A percentile compares a stretch with the other conserved stretches of the same genome.
Evolutionary conservation across 768 basidiomycete genomes (phyloP).

Genomic region (Thelephora ganbajun): DNA sequence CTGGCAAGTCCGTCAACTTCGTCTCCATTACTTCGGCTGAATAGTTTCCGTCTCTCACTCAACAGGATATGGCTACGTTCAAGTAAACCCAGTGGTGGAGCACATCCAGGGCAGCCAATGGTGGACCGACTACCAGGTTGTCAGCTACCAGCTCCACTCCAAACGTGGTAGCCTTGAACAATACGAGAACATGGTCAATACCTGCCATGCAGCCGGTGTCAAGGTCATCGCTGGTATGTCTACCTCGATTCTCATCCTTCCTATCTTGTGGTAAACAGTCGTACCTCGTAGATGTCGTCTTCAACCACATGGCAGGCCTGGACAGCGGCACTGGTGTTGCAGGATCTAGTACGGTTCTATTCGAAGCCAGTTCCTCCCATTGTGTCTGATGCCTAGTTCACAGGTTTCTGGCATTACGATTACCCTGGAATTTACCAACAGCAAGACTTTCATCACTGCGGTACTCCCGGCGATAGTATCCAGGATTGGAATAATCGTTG

Average conservation of each 20-base stretch:
- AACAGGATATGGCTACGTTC: neutral
- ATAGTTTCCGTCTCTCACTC: neutral
- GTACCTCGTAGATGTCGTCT: slow-evolving; percentile 8
- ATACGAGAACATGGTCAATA: slow-evolving; percentile 23
- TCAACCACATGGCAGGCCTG: slow-evolving; percentile 13
- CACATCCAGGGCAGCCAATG: slow-evolving; percentile 12
- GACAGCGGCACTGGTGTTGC: slow-evolving; percentile 9
- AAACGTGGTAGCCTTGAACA: slow-evolving; percentile 10
- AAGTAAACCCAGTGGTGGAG: slow-evolving; percentile 8
- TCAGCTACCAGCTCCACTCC: slow-evolving; percentile 12
- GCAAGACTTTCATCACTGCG: slow-evolving; percentile 8
- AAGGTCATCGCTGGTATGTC: slow-evolving; percentile 34
- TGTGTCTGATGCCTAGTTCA: too few relatives aligned
- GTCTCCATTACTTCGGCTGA: neutral
- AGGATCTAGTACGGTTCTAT: neutral
- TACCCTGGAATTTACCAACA: slow-evolving; percentile 17
- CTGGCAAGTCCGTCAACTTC: slow-evolving; percentile 14
- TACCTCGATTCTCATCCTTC: neutral
- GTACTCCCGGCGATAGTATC: neutral
- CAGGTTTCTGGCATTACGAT: slow-evolving; percentile 34
- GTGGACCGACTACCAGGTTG: slow-evolving; percentile 20
- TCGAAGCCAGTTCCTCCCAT: slow-evolving; percentile 6
- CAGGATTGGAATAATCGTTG: slow-evolving; percentile 30
- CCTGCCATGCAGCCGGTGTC: slow-evolving; percentile 43
- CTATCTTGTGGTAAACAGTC: neutral